Evolutionary conservation across 257 asterid genomes (phyloP).

Genomic region (Salvia rosmarinus): DNA sequence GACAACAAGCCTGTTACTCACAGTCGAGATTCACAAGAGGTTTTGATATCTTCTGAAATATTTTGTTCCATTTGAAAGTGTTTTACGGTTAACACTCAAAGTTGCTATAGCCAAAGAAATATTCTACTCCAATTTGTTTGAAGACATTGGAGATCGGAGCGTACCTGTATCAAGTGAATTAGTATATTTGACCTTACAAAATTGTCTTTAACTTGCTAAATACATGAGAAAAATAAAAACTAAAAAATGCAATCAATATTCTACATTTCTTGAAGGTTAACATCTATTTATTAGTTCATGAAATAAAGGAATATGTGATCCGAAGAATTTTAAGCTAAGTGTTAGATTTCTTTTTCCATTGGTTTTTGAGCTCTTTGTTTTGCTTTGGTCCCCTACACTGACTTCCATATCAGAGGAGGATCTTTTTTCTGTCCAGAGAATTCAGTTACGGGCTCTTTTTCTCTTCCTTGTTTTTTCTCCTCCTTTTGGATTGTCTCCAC

Average conservation of each 20-base stretch:
- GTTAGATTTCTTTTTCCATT: background rate
- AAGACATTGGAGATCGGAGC: slow-evolving; percentile 16
- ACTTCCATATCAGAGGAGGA: background rate
- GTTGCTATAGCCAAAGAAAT: slow-evolving; percentile 7
- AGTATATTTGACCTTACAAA: background rate
- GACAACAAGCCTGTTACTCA: slow-evolving; percentile 99
- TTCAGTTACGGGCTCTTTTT: background rate
- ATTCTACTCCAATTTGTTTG: background rate
- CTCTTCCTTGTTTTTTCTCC: background rate
- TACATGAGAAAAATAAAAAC: background rate
- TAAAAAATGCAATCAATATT: slow-evolving; percentile 13
- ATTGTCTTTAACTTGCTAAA: slow-evolving; percentile 1
- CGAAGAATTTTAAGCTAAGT: slow-evolving; percentile 9
- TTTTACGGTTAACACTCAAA: slow-evolving; percentile 8
- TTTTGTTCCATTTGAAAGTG: slow-evolving; percentile 20
- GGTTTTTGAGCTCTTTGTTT: background rate
- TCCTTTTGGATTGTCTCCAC: background rate
- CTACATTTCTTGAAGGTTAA: background rate
- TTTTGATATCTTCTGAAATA: slow-evolving; percentile 36
- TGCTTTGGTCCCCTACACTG: background rate
- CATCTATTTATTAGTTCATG: slow-evolving; percentile 3
- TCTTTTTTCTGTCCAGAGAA: background rate
- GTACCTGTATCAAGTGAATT: slow-evolving; percentile 2
- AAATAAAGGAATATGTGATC: background rate
- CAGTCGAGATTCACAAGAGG: slow-evolving; percentile 99